A percentile compares a stretch with the other conserved stretches of the same genome.
These are phyloP conservation scores for Pseudogymnoascus verrucosus DNA, from an alignment of 2,329 filamentous ascomycete species.

Conservation along the genomic window DNA sequence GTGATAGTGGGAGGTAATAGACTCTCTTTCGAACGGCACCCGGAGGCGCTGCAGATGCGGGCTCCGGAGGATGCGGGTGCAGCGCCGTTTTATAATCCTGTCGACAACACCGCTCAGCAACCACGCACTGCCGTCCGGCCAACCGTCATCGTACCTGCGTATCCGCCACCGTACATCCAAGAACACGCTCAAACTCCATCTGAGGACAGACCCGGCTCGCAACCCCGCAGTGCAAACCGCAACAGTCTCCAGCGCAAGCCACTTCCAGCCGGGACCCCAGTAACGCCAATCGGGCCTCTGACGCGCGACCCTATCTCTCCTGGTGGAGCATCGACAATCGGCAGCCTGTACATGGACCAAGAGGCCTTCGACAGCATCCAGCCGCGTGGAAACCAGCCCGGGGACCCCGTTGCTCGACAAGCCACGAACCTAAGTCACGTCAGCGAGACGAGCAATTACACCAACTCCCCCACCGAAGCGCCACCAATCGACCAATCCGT, in stretches of 20 bases:
- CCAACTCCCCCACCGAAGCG: slow-evolving; percentile 54
- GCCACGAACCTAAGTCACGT: slow-evolving; percentile 10
- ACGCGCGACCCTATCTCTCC: background rate
- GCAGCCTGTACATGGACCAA: background rate
- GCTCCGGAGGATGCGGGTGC: background rate
- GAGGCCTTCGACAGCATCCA: background rate
- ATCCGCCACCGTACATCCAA: background rate
- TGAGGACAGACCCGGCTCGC: background rate
- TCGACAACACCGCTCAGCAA: background rate
- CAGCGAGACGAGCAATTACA: slow-evolving; percentile 47
- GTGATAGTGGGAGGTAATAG: slow-evolving; percentile 28
- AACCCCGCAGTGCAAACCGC: background rate
- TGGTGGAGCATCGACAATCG: background rate
- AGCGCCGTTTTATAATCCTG: background rate
- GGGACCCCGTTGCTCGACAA: background rate
- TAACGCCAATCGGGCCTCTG: background rate
- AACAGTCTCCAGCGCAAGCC: background rate
- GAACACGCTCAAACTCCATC: background rate
- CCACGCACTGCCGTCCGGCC: background rate
- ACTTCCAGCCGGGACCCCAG: background rate
- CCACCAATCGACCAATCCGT: slow-evolving; percentile 34
- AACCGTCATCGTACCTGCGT: background rate
- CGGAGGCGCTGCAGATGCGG: background rate
- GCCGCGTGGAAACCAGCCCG: background rate
- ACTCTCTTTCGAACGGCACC: slow-evolving; percentile 22